These are phyloP conservation scores for Leccinum rimulosum DNA, from an alignment of 768 basidiomycete genomes.

Conservation along the genomic window DNA sequence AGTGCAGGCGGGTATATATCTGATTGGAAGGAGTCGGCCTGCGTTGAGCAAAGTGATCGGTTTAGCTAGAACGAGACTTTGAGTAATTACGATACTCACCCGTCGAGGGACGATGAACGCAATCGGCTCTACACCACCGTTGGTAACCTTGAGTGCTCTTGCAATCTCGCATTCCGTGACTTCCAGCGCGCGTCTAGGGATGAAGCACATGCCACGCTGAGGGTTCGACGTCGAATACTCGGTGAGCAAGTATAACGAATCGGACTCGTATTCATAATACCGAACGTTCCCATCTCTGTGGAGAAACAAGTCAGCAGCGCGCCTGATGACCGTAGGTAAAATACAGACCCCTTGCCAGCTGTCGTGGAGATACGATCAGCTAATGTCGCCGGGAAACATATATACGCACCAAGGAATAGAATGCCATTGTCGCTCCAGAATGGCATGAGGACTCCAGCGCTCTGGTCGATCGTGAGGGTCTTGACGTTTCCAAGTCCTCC, in stretches of 20 bases:
- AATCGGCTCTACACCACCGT: slow-evolving; percentile 78
- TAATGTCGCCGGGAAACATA: neutral
- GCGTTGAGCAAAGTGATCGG: neutral
- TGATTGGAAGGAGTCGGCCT: slow-evolving; percentile 95
- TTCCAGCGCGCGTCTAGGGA: slow-evolving; percentile 87
- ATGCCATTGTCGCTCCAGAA: slow-evolving; percentile 97
- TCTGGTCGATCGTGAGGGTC: slow-evolving; percentile 80
- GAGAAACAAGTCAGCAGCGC: slow-evolving; percentile 3
- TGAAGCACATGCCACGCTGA: slow-evolving; percentile 96
- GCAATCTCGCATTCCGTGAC: slow-evolving; percentile 94
- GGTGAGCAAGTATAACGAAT: slow-evolving; percentile 68
- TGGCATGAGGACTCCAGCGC: slow-evolving; percentile 93
- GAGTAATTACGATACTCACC: slow-evolving; percentile 40
- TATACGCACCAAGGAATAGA: slow-evolving; percentile 68
- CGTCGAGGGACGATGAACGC: slow-evolving; percentile 94
- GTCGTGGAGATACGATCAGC: neutral
- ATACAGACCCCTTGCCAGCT: slow-evolving; percentile 83
- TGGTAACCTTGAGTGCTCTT: slow-evolving; percentile 85
- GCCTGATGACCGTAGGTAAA: neutral
- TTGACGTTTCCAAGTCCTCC: slow-evolving; percentile 72
- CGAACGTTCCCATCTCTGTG: slow-evolving; percentile 92
- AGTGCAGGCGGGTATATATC: slow-evolving; percentile 95
- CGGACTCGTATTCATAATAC: slow-evolving; percentile 94
- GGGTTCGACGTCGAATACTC: slow-evolving; percentile 91
- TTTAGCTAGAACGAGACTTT: neutral